A percentile compares a stretch with the other conserved stretches of the same genome.
Conservation (phyloP, 75 land plant genomes). For the Picea sitchensis region DNA sequence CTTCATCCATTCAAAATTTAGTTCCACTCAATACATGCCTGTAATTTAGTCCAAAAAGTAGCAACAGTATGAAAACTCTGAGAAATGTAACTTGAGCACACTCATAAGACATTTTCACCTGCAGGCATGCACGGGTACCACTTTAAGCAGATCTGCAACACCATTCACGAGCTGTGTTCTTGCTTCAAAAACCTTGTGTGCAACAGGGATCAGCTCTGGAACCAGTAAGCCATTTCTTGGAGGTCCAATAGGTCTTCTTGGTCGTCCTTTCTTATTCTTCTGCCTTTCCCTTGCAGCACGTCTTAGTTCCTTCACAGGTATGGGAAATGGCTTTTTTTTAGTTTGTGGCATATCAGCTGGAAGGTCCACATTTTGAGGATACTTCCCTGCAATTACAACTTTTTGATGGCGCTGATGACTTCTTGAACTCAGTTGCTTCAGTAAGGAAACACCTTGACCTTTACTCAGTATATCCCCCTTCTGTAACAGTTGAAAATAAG, state of each 20-base stretch:
- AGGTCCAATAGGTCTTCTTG: conserved; percentile 43
- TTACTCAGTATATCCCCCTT: too few species aligned
- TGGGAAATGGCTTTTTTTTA: conserved; percentile 82
- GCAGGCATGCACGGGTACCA: conserved; percentile 78
- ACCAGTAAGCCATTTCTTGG: conserved; percentile 85
- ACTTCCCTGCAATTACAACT: conserved; percentile 20
- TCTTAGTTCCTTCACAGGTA: conserved; percentile 65
- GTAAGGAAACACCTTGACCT: too few species aligned
- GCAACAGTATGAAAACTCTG: not conserved
- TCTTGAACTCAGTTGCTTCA: too few species aligned
- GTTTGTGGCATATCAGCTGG: conserved; percentile 53
- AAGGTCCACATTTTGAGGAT: conserved; percentile 82
- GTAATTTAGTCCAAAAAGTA: not conserved
- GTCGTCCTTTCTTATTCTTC: conserved; percentile 33
- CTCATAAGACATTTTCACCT: conserved; percentile 38
- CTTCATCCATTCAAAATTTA: conserved; percentile 1
- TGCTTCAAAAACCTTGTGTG: conserved; percentile 67
- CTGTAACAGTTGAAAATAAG: too few species aligned
- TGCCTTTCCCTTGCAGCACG: conserved; percentile 54
- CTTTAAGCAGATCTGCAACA: conserved; percentile 59
- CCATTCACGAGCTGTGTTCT: conserved; percentile 55
- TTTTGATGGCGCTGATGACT: not conserved
- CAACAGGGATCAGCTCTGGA: conserved; percentile 63
- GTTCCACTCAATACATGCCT: not conserved
- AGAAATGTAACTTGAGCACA: conserved; percentile 5